Evolutionary conservation across 2,329 filamentous ascomycete species (phyloP), one percentile per base, ranked within the genome.

Genomic region (Herpotrichia juniperi): DNA sequence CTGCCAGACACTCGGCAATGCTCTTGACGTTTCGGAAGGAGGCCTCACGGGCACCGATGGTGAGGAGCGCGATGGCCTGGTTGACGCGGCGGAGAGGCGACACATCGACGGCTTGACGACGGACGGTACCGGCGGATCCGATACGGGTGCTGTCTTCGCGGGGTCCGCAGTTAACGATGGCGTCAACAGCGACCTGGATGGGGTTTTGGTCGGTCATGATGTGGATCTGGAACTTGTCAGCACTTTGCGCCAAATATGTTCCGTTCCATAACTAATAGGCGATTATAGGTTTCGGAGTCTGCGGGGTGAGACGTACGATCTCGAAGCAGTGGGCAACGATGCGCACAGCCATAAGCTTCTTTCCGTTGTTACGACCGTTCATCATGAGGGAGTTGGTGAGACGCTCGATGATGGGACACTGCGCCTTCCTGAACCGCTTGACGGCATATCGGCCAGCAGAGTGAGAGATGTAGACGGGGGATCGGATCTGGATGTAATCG

Each of bases 121-220:
- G 93, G 84, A 99, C 94, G 83, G 94, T 99, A 90, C 94, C 94
- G 68, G 94, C 94, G 76, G 91, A 96, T 81, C 96, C 94, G 76
- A 99, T 99, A 89, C 94, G 91, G 83, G 94, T 99, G 81, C 88
- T 93, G 86, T 99, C 94, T 93, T 99, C 94, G 79, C 94, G 93
- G 81, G 94, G 94, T 79, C 94, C 94, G 85, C 94, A 99, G 91
- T 99, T 99, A 88, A 97, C 94, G 71, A 99, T 97, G 80, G 94
- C 94, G 77, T 99, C 94, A 75, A 99, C 94, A 76, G 93, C 93
- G 76, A 99, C 88, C 86, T 99, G 94, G 86, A 99, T 96, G 78
- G 94, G 94, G 90, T 99, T 99, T 86, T 97, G 94, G 87, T 99
- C 94, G 87, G 96, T 97, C 92, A 97, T 97, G 83, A 99, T 93